Conservation (phyloP, 441 rosid genomes). For the Jatropha podagrica region DNA sequence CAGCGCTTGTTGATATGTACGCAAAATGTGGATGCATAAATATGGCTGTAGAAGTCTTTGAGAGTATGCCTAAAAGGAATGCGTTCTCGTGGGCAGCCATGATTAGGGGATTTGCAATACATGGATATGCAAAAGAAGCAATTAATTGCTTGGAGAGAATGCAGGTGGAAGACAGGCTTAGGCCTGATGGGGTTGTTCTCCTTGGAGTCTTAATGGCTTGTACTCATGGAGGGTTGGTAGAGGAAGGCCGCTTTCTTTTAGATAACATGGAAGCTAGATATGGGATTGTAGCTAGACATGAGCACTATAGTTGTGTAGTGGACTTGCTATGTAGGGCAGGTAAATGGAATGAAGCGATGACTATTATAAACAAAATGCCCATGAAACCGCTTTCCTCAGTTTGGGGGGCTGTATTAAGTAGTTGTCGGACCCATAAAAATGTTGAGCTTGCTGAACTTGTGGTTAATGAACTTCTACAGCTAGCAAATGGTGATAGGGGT, state of each 20-base stretch:
- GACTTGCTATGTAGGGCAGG: constrained; percentile 62
- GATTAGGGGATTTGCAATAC: constrained; percentile 47
- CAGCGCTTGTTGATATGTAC: constrained; percentile 61
- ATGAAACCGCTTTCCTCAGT: constrained; percentile 62
- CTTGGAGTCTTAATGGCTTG: constrained; percentile 54
- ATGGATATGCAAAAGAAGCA: constrained; percentile 46
- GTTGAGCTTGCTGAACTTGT: constrained; percentile 58
- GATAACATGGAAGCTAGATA: constrained; percentile 43
- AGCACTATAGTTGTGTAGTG: constrained; percentile 54
- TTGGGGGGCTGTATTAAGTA: constrained; percentile 56
- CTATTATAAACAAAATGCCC: constrained; percentile 53
- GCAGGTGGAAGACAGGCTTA: constrained; percentile 39
- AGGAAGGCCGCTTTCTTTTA: constrained; percentile 42
- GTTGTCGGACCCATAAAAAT: constrained; percentile 53
- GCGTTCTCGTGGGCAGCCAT: constrained; percentile 60
- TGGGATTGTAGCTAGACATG: constrained; percentile 47
- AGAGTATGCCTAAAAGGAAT: constrained; percentile 44
- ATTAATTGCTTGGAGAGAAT: constrained; percentile 42
- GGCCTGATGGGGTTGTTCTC: constrained; percentile 53
- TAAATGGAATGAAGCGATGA: constrained; percentile 43
- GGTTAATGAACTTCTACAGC: constrained; percentile 42
- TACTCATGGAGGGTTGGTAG: constrained; percentile 54
- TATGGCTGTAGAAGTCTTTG: constrained; percentile 44
- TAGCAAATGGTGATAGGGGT: constrained; percentile 38
- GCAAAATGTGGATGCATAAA: constrained; percentile 57